A percentile compares a stretch with the other conserved stretches of the same genome.
Conservation (phyloP, 805 yeast species). For the Candida tammaniensis region DNA sequence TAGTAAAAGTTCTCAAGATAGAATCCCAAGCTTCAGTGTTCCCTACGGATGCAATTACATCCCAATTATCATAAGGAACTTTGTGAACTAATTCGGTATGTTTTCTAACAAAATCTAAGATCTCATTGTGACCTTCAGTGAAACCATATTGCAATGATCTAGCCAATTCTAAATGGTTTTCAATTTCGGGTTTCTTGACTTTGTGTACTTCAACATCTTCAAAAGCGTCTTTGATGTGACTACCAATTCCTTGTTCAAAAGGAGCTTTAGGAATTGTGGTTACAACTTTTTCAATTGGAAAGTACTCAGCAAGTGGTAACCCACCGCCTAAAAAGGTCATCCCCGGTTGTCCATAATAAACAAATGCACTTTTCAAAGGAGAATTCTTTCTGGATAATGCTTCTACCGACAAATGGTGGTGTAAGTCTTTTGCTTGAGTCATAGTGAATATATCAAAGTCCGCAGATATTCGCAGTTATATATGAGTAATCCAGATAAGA, state of each 20-base stretch:
- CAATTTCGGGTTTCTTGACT: slow-evolving; percentile 18
- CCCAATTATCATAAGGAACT: slow-evolving; percentile 63
- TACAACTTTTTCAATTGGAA: slow-evolving; percentile 80
- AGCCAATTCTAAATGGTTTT: slow-evolving; percentile 65
- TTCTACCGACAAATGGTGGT: slow-evolving; percentile 74
- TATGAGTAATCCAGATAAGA: too few relatives aligned
- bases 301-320: slow-evolving; percentile 83
- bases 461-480: too few relatives aligned
- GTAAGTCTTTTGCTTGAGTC: slow-evolving; percentile 58
- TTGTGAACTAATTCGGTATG: slow-evolving; percentile 60
- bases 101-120: slow-evolving; percentile 64
- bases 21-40: slow-evolving; percentile 92
- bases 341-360: slow-evolving; percentile 68
- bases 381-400: slow-evolving; percentile 74
- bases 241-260: slow-evolving; percentile 73
- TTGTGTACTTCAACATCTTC: slow-evolving; percentile 42
- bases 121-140: slow-evolving; percentile 77
- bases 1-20: slow-evolving; percentile 69
- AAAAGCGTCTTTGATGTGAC: slow-evolving; percentile 44
- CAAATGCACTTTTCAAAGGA: slow-evolving; percentile 80
- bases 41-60: slow-evolving; percentile 67
- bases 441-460: not conserved
- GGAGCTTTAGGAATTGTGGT: slow-evolving; percentile 79
- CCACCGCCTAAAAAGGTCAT: slow-evolving; percentile 95
- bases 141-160: slow-evolving; percentile 90